Base-by-base conservation (phyloP, 2,329 filamentous ascomycete species). In the Uncinocarpus reesii region DNA sequence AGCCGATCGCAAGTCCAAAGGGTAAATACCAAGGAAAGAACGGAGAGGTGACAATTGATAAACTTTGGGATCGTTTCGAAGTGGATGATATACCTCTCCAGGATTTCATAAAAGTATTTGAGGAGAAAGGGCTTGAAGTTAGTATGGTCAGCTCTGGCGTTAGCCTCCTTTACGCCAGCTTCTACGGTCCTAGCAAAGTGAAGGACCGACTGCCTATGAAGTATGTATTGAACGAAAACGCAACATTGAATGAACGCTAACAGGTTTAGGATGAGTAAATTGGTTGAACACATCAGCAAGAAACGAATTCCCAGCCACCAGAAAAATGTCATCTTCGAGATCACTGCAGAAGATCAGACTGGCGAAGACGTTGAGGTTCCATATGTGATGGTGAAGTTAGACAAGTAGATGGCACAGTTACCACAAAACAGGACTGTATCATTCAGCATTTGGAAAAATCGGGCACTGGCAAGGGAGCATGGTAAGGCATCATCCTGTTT, bases 121-220 rank as follows among this genome's bases (percentile, higher is more conserved):
- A 85, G 63, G 77, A 80, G 60, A 81, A 83, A 62, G 92, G 92
- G 1, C 72, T 98, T 47, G 80, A 72, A 16, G 82, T 96, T 48
- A 85, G 81, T 52, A 96, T 96, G 90, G 76, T 98, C 60, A 95
- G 87, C 73, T 95, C 88, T n/a, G 92, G 90, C 1, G 90, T 96
- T 55, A 95, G 88, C 67, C 71, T 98, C 61, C 72, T 98, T 38
- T 98, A 95, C 61, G 90, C 92, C 15, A 84, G 81, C 59, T 98
- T 98, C 78, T 95, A 93, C 71, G 81, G 84, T 2, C 76, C 82
- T 0, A 84, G 84, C 47, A 83, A 83, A 76, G 73, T 88, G 50
- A 89, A 88, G 76, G 89, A 95, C 55, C 79, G 89, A 54, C 75
- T 87, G 61, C 72, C 71, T 11, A 75, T 95, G 68, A 74, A 73